Conservation (phyloP, 2,329 filamentous ascomycete species). For the Aspergillus pseudonomiae region DNA sequence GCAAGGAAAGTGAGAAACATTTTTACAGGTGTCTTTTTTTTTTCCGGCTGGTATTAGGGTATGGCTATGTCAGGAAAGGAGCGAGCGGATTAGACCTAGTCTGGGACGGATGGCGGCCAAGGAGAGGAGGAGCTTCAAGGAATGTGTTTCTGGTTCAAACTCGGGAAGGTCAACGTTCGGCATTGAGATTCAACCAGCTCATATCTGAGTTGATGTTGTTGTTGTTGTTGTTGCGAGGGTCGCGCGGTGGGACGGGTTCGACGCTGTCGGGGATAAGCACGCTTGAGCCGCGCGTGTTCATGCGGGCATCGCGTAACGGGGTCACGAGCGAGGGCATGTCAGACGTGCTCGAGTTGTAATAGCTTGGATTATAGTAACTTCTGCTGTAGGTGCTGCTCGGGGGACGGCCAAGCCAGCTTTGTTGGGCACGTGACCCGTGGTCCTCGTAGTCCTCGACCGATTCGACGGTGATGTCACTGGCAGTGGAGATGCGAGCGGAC, state of each 20-base stretch:
- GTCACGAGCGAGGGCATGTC: constrained; percentile 24
- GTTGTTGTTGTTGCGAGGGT: constrained; percentile 19
- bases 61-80: constrained; percentile 1
- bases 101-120: neutral
- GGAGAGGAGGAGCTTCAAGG: constrained; percentile 4
- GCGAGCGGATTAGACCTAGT: constrained; percentile 4
- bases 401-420: constrained; percentile 39
- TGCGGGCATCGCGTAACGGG: constrained; percentile 19
- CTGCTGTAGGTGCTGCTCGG: constrained; percentile 47
- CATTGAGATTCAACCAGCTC: constrained; percentile 48
- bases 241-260: constrained; percentile 25
- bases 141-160: neutral
- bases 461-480: constrained; percentile 42
- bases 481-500: constrained; percentile 48
- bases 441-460: constrained; percentile 40
- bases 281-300: constrained; percentile 35
- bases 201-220: constrained; percentile 43
- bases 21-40: constrained; percentile 4
- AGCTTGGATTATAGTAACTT: constrained; percentile 40
- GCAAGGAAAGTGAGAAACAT: constrained; percentile 7
- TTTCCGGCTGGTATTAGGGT: neutral
- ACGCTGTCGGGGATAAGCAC: constrained; percentile 35
- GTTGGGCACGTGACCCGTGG: constrained; percentile 29
- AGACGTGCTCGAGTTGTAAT: constrained; percentile 15
- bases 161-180: constrained; percentile 24